A percentile compares a stretch with the other conserved stretches of the same genome.
Evolutionary conservation across 176 grass and related monocot species (phyloP).

Genomic region (Elaeis guineensis): DNA sequence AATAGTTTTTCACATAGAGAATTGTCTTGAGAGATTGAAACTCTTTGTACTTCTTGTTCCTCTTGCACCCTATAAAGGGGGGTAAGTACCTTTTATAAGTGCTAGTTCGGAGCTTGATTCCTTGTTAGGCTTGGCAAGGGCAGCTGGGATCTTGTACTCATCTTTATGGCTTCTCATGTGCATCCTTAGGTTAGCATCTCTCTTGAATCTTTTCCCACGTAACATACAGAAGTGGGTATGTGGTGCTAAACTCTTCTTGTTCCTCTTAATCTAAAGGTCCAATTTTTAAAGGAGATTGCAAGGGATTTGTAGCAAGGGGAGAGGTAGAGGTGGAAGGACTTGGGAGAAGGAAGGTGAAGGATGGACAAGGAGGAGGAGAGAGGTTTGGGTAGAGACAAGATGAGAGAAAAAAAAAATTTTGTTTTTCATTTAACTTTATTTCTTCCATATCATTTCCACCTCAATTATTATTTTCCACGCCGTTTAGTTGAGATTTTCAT

Average conservation of each 20-base stretch:
- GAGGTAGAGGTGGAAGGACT: no score
- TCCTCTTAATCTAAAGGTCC: no score
- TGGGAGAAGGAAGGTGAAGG: no score
- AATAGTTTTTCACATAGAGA: slow-evolving; percentile 12
- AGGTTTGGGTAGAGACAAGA: no score
- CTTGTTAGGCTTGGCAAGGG: slow-evolving; percentile 21
- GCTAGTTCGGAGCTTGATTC: slow-evolving; percentile 10
- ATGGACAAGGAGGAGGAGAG: no score
- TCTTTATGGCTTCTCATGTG: slow-evolving; percentile 21
- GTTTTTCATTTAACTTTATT: no score
- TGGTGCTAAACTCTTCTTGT: slow-evolving; percentile 12
- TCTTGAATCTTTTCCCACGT: slow-evolving; percentile 15
- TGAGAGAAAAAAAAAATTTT: no score
- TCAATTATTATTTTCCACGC: no score
- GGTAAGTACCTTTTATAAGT: slow-evolving; percentile 15
- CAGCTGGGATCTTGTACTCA: slow-evolving; percentile 22
- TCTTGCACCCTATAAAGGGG: slow-evolving; percentile 13
- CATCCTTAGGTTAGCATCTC: slow-evolving; percentile 24
- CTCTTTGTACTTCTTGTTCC: slow-evolving; percentile 19
- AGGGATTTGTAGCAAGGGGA: no score
- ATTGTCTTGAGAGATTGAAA: slow-evolving; percentile 21
- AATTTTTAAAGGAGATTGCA: no score
- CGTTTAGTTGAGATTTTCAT: no score
- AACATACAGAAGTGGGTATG: neutral
- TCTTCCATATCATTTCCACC: no score